Evolutionary conservation across 2,329 filamentous ascomycete genomes (phyloP), one percentile per base, ranked within the genome.

Genomic region (Alternaria solani): DNA sequence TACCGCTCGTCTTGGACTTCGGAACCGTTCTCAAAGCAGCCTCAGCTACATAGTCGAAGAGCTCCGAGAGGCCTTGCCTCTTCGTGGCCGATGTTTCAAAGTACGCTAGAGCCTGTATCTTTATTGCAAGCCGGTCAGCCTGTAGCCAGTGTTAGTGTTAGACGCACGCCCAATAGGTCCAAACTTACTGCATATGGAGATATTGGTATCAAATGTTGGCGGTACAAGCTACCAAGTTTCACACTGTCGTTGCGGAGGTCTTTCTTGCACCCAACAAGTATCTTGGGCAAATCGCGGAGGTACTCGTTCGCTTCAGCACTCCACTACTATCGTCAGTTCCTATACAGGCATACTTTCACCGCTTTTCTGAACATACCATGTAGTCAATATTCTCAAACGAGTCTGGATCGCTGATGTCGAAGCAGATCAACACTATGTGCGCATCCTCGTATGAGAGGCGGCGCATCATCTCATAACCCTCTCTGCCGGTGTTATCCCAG

Each of bases 231-330:
- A 5, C 23, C 16, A 2, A 56, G 23, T 7, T 16, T 52, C 25
- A n/a, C 9, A 20, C 12, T 36, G n/a, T 51, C 52, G 18, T 47
- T 43, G 4, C 51, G 61, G 5, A 61, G 51, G 23, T 66, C 59
- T 7, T 60, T 66, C 34, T 65, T 68, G 51, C 65, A 65, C 20
- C 67, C 65, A 12, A 67, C 62, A 7, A 68, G 64, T 38, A 68
- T 53, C 20, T 59, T 66, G 4, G 62, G 61, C 4, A 69, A 51
- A 14, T 62, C 48, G 1, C 48, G 41, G 5, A 67, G 44, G 26
- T 58, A 57, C 12, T 42, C 14, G n/a, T 62, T 51, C 8, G 62
- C 63, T 55, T 67, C 61, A 8, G 39, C 26, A 12, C 48, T 65
- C 61, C 64, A 69, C 62, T 68, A 30, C 2, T 5, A 43, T 41